Evolutionary conservation across 2,329 filamentous ascomycete genomes (phyloP).

Genomic region (Teratosphaeria viscida): DNA sequence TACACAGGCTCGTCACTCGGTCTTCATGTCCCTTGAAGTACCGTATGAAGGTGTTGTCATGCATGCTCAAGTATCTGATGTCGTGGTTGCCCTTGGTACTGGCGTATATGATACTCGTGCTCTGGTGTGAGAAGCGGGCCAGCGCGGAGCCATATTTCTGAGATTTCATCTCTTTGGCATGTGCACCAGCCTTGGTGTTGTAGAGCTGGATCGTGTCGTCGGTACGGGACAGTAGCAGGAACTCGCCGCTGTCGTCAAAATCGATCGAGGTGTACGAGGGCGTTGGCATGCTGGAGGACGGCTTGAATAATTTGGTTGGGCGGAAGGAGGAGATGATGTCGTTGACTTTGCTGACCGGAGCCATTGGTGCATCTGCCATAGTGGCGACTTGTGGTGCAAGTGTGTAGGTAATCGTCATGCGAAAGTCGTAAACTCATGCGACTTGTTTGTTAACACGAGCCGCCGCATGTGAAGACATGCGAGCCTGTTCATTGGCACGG

Average conservation of each 20-base stretch:
- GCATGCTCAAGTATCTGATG: slow-evolving; percentile 76
- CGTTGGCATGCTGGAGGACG: slow-evolving; percentile 30
- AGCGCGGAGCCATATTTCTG: slow-evolving; percentile 96
- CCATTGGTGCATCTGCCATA: slow-evolving; percentile 13
- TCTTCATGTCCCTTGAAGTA: slow-evolving; percentile 90
- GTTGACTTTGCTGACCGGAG: slow-evolving; percentile 49
- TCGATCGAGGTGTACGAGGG: slow-evolving; percentile 79
- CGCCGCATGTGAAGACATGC: no score
- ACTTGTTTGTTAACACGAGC: no score
- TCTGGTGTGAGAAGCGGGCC: slow-evolving; percentile 86
- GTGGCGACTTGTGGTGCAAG: slow-evolving; percentile 7
- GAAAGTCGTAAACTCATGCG: no score
- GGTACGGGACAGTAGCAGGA: slow-evolving; percentile 79
- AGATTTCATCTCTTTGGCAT: slow-evolving; percentile 79
- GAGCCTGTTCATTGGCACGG: no score
- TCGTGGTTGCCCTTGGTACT: slow-evolving; percentile 91
- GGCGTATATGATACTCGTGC: slow-evolving; percentile 84
- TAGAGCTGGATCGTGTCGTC: slow-evolving; percentile 95
- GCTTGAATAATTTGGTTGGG: slow-evolving; percentile 50
- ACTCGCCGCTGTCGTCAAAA: slow-evolving; percentile 91
- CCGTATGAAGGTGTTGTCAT: slow-evolving; percentile 92
- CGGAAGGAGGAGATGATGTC: slow-evolving; percentile 70
- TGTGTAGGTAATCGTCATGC: no score
- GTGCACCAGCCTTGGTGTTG: slow-evolving; percentile 80
- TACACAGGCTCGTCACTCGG: slow-evolving; percentile 68